Percentiles rank a stretch among this genome's conserved stretches.
Evolutionary conservation across 495 filamentous ascomycete genomes (phyloP).

Genomic region (Tuber microsphaerosporum): DNA sequence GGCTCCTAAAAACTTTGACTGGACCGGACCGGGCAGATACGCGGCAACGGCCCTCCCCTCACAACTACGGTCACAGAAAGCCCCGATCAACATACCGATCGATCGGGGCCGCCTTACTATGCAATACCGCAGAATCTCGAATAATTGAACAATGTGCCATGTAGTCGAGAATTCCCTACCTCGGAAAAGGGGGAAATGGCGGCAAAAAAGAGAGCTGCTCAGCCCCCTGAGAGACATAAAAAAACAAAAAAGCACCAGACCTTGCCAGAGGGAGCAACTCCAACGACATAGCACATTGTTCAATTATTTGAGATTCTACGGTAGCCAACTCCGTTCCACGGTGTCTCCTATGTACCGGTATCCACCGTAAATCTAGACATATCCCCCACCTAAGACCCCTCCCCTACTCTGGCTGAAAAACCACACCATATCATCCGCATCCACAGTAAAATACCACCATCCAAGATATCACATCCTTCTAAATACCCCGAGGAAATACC

Average conservation of each 20-base stretch:
- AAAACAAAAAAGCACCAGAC: no score
- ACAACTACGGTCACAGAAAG: neutral
- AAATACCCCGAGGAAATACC: neutral
- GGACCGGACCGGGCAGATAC: neutral
- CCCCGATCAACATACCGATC: neutral
- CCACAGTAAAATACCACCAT: neutral
- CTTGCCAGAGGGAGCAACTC: no score
- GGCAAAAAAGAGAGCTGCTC: no score
- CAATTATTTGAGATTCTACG: no score
- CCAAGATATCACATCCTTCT: neutral
- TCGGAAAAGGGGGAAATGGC: no score
- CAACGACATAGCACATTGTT: no score
- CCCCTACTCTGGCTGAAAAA: neutral
- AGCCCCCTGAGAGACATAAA: no score
- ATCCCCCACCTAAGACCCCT: neutral
- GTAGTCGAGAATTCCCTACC: no score
- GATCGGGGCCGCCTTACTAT: neutral
- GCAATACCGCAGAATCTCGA: no score
- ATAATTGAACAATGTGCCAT: no score
- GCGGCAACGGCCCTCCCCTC: neutral
- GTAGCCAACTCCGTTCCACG: neutral
- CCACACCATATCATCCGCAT: neutral
- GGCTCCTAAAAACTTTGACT: neutral
- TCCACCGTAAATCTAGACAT: neutral
- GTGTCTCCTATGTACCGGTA: no score